These are phyloP conservation scores for Salix koriyanagi DNA, from an alignment of 345 rosid genomes.

Conservation along the genomic window DNA sequence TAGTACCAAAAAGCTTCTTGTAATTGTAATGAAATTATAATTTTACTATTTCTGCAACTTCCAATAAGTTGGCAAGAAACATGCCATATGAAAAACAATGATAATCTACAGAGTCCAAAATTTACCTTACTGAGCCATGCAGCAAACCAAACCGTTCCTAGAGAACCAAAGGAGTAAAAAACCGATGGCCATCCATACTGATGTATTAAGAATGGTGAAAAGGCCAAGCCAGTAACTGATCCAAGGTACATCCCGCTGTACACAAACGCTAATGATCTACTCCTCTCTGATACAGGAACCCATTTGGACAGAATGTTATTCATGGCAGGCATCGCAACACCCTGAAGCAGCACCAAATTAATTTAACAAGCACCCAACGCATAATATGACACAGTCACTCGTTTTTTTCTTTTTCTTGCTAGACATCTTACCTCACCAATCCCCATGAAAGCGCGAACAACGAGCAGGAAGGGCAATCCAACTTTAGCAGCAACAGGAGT, in stretches of 20 bases:
- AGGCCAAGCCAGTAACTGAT: slow-evolving; percentile 89
- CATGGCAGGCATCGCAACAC: slow-evolving; percentile 99
- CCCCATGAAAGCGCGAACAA: slow-evolving; percentile 92
- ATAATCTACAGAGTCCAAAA: neutral
- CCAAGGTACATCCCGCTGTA: slow-evolving; percentile 97
- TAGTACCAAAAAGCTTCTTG: neutral
- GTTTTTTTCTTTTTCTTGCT: neutral
- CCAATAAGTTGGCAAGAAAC: slow-evolving; percentile 6
- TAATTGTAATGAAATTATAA: neutral
- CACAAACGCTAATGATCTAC: slow-evolving; percentile 83
- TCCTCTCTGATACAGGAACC: slow-evolving; percentile 92
- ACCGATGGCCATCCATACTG: slow-evolving; percentile 93
- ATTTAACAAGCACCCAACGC: neutral
- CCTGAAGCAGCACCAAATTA: slow-evolving; percentile 39
- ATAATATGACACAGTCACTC: neutral
- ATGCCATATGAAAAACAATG: neutral
- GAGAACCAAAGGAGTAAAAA: slow-evolving; percentile 89
- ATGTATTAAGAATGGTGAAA: slow-evolving; percentile 88
- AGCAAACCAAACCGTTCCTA: slow-evolving; percentile 79
- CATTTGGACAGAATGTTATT: slow-evolving; percentile 86
- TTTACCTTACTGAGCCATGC: slow-evolving; percentile 76
- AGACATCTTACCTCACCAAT: slow-evolving; percentile 67
- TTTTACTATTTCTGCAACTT: neutral
- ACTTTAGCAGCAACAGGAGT: slow-evolving; percentile 88
- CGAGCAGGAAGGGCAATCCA: slow-evolving; percentile 80